Conservation (phyloP, 306 rosid genomes). For the Acmispon strigosus region DNA sequence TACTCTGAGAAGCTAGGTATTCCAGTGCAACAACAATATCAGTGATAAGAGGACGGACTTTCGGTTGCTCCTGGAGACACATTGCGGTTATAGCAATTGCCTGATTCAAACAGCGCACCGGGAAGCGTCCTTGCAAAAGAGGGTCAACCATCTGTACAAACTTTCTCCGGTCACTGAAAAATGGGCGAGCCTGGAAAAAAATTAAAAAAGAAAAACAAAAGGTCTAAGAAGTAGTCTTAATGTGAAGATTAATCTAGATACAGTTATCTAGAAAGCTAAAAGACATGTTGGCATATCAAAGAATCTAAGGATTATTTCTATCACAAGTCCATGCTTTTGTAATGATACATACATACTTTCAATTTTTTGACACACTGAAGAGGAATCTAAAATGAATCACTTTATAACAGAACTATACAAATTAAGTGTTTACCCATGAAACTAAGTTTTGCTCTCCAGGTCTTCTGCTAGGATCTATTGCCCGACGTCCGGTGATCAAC, state of each 20-base stretch:
- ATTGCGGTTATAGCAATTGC: conserved; percentile 91
- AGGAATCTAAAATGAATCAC: neutral
- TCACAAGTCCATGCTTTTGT: neutral
- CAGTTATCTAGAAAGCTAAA: neutral
- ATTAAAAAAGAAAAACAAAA: neutral
- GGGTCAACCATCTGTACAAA: conserved; percentile 62
- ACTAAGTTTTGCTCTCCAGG: conserved; percentile 89
- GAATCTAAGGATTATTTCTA: neutral
- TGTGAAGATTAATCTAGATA: neutral
- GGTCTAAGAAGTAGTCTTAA: neutral
- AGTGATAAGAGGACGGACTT: conserved; percentile 72
- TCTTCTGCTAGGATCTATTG: conserved; percentile 51
- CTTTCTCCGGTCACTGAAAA: conserved; percentile 39
- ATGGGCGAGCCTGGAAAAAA: conserved; percentile 48
- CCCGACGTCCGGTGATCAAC: conserved; percentile 86
- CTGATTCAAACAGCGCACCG: conserved; percentile 81
- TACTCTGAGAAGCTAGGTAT: conserved; percentile 66
- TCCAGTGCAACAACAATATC: conserved; percentile 93
- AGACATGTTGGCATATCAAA: neutral
- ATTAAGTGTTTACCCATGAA: conserved; percentile 58
- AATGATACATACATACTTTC: neutral
- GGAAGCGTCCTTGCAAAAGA: conserved; percentile 61
- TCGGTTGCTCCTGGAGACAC: conserved; percentile 96
- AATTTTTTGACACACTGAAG: neutral
- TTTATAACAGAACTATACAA: neutral